Conservation (phyloP, 352 stramenopile genomes). For the Pythium dissimile region DNA sequence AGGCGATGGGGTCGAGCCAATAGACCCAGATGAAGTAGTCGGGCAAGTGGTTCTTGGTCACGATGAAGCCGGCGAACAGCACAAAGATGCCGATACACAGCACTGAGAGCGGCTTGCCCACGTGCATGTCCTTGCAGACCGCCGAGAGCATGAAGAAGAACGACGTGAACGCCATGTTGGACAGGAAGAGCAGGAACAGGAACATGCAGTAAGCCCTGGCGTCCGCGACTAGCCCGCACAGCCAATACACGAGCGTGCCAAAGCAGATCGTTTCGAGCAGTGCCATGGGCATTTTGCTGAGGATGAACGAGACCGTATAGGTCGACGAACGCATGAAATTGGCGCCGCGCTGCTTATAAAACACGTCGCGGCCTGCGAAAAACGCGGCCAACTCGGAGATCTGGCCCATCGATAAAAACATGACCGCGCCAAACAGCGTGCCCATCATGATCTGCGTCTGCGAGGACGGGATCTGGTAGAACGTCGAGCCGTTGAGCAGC, state of each 20-base stretch:
- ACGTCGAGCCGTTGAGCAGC: constrained; percentile 39
- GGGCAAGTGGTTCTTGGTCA: constrained; percentile 45
- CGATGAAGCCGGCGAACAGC: constrained; percentile 55
- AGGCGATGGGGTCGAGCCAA: constrained; percentile 51
- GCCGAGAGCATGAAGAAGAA: constrained; percentile 52
- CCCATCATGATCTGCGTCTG: constrained; percentile 54
- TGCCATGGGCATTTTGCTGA: constrained; percentile 55
- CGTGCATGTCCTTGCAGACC: constrained; percentile 26
- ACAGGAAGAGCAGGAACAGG: constrained; percentile 35
- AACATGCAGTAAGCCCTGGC: constrained; percentile 36
- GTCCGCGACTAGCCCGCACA: constrained; percentile 43
- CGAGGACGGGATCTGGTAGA: constrained; percentile 43
- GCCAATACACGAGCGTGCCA: constrained; percentile 65
- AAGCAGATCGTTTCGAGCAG: constrained; percentile 48
- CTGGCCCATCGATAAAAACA: constrained; percentile 78
- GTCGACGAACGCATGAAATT: constrained; percentile 81
- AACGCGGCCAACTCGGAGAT: constrained; percentile 73
- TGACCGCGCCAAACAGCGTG: constrained; percentile 72
- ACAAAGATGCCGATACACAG: constrained; percentile 45
- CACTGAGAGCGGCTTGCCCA: constrained; percentile 43
- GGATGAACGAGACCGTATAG: constrained; percentile 57
- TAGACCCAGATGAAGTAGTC: constrained; percentile 60
- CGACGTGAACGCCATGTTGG: constrained; percentile 42
- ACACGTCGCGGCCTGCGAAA: constrained; percentile 55
- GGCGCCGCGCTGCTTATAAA: constrained; percentile 83